These are phyloP conservation scores for Saturnispora dispora DNA, from an alignment of 805 yeast genomes.

Conservation along the genomic window DNA sequence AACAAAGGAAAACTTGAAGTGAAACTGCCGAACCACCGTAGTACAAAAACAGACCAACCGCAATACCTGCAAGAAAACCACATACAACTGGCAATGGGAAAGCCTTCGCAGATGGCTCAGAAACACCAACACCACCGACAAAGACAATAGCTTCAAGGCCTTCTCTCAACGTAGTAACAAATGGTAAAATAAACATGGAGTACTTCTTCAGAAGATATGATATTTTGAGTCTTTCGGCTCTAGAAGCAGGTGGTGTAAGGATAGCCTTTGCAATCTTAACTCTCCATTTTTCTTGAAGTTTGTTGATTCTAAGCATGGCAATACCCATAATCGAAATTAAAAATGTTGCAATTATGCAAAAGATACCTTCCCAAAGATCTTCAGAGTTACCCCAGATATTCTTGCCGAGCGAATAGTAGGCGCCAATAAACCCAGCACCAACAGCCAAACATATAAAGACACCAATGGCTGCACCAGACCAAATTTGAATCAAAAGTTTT, in stretches of 20 bases:
- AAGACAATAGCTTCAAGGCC: conserved; percentile 95
- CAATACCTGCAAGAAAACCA: conserved; percentile 73
- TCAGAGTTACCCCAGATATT: conserved; percentile 85
- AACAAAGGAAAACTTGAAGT: conserved; percentile 78
- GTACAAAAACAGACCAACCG: conserved; percentile 64
- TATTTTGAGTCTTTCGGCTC: conserved; percentile 42
- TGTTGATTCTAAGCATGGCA: conserved; percentile 91
- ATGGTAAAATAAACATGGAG: conserved; percentile 83
- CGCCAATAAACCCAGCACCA: conserved; percentile 93
- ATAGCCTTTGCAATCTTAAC: conserved; percentile 83
- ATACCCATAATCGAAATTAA: conserved; percentile 92
- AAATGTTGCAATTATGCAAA: conserved; percentile 81
- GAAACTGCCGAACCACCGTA: conserved; percentile 75
- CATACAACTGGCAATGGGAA: conserved; percentile 90
- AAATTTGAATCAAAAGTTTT: conserved; percentile 49
- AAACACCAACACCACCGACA: conserved; percentile 89
- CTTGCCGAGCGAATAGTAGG: conserved; percentile 68
- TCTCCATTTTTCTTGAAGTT: conserved; percentile 97
- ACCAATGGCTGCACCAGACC: conserved; percentile 75
- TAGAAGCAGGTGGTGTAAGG: conserved; percentile 44
- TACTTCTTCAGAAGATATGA: conserved; percentile 60
- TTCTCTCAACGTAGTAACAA: conserved; percentile 87
- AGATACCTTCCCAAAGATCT: conserved; percentile 95
- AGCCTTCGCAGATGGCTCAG: conserved; percentile 36
- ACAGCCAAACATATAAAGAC: conserved; percentile 68